These are phyloP conservation scores for Sugiyamaella mastotermitis DNA, from an alignment of 805 yeast species.

Conservation along the genomic window DNA sequence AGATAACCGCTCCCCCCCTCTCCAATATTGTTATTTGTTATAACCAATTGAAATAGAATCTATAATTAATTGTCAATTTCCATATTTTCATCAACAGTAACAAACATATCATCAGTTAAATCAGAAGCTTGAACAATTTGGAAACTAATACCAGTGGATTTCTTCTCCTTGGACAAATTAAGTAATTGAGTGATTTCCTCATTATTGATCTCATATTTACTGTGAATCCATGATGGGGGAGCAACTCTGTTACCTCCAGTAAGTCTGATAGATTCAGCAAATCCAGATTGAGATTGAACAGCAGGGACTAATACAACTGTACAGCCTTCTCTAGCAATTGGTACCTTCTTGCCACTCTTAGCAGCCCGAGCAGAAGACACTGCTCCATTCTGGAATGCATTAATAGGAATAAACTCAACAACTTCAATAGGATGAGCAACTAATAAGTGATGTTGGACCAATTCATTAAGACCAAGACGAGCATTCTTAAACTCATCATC, in stretches of 20 bases:
- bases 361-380: slow-evolving; percentile 30
- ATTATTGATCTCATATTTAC: slow-evolving; percentile 57
- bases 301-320: slow-evolving; percentile 60
- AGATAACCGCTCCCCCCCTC: slow-evolving; percentile 17
- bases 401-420: slow-evolving; percentile 69
- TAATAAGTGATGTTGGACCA: slow-evolving; percentile 71
- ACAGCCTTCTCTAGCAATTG: slow-evolving; percentile 70
- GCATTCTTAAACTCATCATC: slow-evolving; percentile 53
- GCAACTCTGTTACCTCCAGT: slow-evolving; percentile 71
- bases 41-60: too few relatives aligned
- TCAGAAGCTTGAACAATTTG: slow-evolving; percentile 24
- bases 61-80: slow-evolving; percentile 4
- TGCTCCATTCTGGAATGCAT: slow-evolving; percentile 52
- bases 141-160: slow-evolving; percentile 27
- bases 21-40: slow-evolving; percentile 3
- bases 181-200: slow-evolving; percentile 31
- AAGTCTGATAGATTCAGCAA: slow-evolving; percentile 60
- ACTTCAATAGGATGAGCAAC: slow-evolving; percentile 66
- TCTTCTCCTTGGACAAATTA: slow-evolving; percentile 22
- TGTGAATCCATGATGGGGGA: slow-evolving; percentile 84
- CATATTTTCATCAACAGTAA: too few relatives aligned
- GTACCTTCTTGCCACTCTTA: slow-evolving; percentile 43
- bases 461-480: slow-evolving; percentile 74
- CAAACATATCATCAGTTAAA: slow-evolving; percentile 8
- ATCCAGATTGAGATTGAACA: slow-evolving; percentile 31